Conservation (phyloP, 352 stramenopile species). For the Globisporangium cystogenes region DNA sequence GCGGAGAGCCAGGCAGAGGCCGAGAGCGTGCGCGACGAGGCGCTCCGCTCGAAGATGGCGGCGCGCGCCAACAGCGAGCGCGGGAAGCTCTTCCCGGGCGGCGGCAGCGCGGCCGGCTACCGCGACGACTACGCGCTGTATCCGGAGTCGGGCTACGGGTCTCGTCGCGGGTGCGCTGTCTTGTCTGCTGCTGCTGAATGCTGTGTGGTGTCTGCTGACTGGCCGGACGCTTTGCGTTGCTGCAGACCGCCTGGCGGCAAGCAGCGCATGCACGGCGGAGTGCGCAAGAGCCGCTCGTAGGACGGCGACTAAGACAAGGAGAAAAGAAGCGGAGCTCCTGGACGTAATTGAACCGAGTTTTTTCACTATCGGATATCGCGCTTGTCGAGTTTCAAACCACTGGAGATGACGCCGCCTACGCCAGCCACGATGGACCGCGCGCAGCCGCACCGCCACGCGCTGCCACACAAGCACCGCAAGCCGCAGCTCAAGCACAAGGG, state of each 20-base stretch:
- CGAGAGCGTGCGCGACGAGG: slow-evolving; percentile 42
- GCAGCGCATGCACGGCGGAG: slow-evolving; percentile 42
- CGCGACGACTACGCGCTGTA: slow-evolving; percentile 48
- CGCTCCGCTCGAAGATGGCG: slow-evolving; percentile 49
- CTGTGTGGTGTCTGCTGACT: neutral
- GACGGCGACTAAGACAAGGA: no score
- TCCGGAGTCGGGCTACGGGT: slow-evolving; percentile 22
- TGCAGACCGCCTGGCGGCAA: slow-evolving; percentile 17
- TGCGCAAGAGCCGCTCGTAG: slow-evolving; percentile 47
- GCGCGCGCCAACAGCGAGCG: slow-evolving; percentile 43
- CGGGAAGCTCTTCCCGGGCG: slow-evolving; percentile 23
- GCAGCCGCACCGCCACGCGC: slow-evolving; percentile 1
- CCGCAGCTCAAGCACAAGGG: neutral
- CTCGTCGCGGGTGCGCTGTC: slow-evolving; percentile 39
- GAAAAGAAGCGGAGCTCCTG: no score
- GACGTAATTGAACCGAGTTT: slow-evolving; percentile 16
- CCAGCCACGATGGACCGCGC: neutral
- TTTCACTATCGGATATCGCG: neutral
- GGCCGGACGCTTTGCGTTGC: neutral
- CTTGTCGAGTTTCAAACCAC: neutral
- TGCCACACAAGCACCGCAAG: slow-evolving; percentile 1
- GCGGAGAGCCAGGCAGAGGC: slow-evolving; percentile 49
- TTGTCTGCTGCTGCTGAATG: neutral
- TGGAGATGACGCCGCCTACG: neutral
- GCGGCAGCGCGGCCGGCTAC: slow-evolving; percentile 17